Evolutionary conservation across 331 rosid genomes (phyloP), one percentile per base, ranked within the genome.

Genomic region (Acacia concinna): DNA sequence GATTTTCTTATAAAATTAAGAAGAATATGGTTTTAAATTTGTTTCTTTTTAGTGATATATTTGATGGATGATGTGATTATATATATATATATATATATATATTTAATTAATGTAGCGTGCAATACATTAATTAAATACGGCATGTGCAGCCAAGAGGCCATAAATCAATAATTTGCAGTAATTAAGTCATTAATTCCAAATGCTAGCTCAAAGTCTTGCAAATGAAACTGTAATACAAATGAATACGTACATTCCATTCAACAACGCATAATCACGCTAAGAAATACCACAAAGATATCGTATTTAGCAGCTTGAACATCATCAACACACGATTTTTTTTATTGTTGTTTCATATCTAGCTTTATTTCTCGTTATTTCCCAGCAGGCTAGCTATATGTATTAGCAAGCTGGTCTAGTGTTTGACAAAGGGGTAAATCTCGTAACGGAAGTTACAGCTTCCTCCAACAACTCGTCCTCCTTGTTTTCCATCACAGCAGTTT

Each of bases 371-470:
- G n/a, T n/a, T n/a, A 32, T 27, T 30, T 4, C 25, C 70, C 21
- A 32, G 41, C 13, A 64, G 23, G n/a, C 11, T 30, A 4, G 20
- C 1, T 28, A 14, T 17, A 46, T 13, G 1, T 43, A 25, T 57
- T 54, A 10, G 18, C 34, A 60, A 60, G n/a, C 63, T 28, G 41
- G 1, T 21, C 32, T 71, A 75, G 13, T 68, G 35, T 13, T 79
- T 76, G 71, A 86, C 40, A 82, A 88, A 84, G 5, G 81, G 84
- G 38, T 71, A 86, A 28, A 78, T 51, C 74, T 88, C 92, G 63
- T 88, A 84, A 71, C 87, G 43, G 57, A 89, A 35, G 76, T 82
- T 80, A 68, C 90, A 88, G 32, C 92, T 84, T 64, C 87, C 90
- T 4, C 77, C 86, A 27, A 86, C 76, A 65, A 86, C 83, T 44